phyloP scores from a whole-genome alignment of 805 yeast genomes.

The Priceomyces medius region DNA sequence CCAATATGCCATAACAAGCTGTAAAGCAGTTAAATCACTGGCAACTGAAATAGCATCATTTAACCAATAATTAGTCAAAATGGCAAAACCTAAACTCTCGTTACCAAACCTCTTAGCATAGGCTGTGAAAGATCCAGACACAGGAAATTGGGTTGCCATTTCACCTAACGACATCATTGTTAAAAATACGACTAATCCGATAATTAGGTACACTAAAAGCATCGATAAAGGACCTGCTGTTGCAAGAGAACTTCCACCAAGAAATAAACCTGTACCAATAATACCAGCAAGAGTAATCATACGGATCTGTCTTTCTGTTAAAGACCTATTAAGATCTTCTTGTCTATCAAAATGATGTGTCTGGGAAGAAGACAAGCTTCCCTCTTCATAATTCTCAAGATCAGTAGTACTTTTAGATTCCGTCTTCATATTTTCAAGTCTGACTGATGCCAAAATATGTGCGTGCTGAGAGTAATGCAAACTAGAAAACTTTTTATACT shows the following conservation, averaged over 20 bases:
- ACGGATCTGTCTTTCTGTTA: slow-evolving; percentile 26
- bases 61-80: slow-evolving; percentile 50
- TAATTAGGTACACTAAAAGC: slow-evolving; percentile 33
- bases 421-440: neutral
- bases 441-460: too few species aligned
- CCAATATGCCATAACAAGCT: slow-evolving; percentile 48
- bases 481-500: too few species aligned
- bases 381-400: neutral
- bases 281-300: slow-evolving; percentile 40
- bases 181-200: slow-evolving; percentile 46
- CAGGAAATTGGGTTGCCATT: slow-evolving; percentile 55
- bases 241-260: slow-evolving; percentile 31
- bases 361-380: neutral
- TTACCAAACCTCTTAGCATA: slow-evolving; percentile 51
- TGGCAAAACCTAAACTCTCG: slow-evolving; percentile 52
- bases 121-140: slow-evolving; percentile 53
- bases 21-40: slow-evolving; percentile 47
- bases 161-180: slow-evolving; percentile 57
- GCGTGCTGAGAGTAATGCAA: too few species aligned
- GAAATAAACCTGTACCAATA: slow-evolving; percentile 35
- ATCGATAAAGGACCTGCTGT: slow-evolving; percentile 35
- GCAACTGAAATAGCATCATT: slow-evolving; percentile 51
- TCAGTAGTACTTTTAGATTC: neutral
- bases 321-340: slow-evolving; percentile 22
- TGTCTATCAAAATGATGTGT: slow-evolving; percentile 1